Percentiles rank a stretch among this genome's conserved stretches.
These are phyloP conservation scores for Mortierella sp. DNA, from an alignment of 371 early-diverging fungal genomes.

Conservation along the genomic window DNA sequence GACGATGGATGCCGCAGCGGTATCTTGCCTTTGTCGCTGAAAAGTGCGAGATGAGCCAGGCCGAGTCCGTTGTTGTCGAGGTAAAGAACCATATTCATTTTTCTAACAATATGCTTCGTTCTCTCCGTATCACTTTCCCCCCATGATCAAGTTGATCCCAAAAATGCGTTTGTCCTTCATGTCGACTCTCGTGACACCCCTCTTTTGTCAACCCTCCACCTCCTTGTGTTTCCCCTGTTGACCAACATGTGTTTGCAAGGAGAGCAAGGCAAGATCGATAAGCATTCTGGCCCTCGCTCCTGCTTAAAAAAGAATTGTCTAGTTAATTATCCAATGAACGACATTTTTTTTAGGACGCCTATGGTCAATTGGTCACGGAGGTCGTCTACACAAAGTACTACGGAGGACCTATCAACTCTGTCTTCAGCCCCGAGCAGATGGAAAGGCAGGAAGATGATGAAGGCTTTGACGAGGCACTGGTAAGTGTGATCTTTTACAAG, in stretches of 20 bases:
- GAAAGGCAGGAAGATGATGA: slow-evolving; percentile 50
- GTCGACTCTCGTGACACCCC: neutral
- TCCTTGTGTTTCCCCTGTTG: neutral
- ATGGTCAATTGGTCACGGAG: slow-evolving; percentile 74
- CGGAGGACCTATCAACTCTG: slow-evolving; percentile 76
- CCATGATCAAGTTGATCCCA: neutral
- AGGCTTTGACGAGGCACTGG: slow-evolving; percentile 51
- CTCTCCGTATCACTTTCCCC: neutral
- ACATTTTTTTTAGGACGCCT: slow-evolving; percentile 72
- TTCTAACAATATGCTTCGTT: neutral
- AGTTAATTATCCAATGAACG: slow-evolving; percentile 1
- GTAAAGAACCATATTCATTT: slow-evolving; percentile 44
- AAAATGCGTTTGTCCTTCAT: neutral
- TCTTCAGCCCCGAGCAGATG: slow-evolving; percentile 69
- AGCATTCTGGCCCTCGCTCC: neutral
- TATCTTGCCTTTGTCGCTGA: slow-evolving; percentile 77
- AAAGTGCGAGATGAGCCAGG: slow-evolving; percentile 71
- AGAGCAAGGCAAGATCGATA: neutral
- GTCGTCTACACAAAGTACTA: slow-evolving; percentile 70
- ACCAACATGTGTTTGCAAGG: neutral
- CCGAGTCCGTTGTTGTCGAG: slow-evolving; percentile 77
- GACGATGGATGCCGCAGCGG: slow-evolving; percentile 88
- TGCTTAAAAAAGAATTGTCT: no score
- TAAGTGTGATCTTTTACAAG: neutral
- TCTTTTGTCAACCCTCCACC: neutral